Evolutionary conservation across 73 alveolate species (phyloP).

Genomic region (Uronychia setigera): DNA sequence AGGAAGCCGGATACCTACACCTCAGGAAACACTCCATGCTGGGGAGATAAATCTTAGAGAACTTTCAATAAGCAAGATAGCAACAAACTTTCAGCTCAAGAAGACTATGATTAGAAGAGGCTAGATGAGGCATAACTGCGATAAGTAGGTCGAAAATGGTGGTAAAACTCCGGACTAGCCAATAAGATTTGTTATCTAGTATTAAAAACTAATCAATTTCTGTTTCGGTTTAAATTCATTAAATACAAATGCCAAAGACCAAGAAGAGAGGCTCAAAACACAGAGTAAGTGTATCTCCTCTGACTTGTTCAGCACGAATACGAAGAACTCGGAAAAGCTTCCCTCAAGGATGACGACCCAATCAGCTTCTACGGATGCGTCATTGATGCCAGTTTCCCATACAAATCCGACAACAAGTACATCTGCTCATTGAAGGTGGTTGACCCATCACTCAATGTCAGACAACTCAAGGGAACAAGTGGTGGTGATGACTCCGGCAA

Average conservation of each 20-base stretch:
- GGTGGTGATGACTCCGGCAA: constrained; percentile 44
- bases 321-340: constrained; percentile 41
- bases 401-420: constrained; percentile 50
- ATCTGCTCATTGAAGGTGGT: constrained; percentile 45
- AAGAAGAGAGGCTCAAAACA: neutral
- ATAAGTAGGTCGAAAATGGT: no score
- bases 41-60: no score
- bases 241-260: neutral
- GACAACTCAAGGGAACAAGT: constrained; percentile 26
- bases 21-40: no score
- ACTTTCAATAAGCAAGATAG: no score
- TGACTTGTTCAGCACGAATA: constrained; percentile 22
- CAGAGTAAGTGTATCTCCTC: neutral
- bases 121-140: no score
- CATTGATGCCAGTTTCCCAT: constrained; percentile 67
- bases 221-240: no score
- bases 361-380: constrained; percentile 49
- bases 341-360: constrained; percentile 28
- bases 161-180: no score
- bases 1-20: no score
- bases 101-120: no score
- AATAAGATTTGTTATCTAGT: no score
- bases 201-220: no score
- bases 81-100: no score
- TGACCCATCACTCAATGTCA: constrained; percentile 52